Conservation (phyloP, 1,284 basidiomycete species). For the Xerocomus subilludens region DNA sequence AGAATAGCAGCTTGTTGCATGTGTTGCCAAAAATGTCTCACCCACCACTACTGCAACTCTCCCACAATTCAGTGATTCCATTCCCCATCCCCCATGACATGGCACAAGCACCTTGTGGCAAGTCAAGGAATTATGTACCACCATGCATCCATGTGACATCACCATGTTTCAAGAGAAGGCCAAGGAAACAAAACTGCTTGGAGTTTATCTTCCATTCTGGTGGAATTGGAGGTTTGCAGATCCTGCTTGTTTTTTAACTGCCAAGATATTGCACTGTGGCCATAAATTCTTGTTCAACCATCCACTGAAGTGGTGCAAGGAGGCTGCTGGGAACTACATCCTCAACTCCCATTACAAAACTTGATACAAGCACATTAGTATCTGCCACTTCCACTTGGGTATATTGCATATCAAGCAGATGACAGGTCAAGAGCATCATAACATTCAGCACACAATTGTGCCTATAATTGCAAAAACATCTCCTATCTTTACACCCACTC, state of each 20-base stretch:
- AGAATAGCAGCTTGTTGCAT: background rate
- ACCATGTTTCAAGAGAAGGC: no score
- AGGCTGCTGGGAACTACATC: background rate
- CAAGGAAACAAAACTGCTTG: no score
- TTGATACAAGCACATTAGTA: slow-evolving; percentile 12
- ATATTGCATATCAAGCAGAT: background rate
- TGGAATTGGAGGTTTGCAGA: no score
- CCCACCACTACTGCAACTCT: background rate
- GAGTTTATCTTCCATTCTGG: no score
- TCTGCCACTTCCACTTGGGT: background rate
- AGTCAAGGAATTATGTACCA: no score
- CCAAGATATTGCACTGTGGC: no score
- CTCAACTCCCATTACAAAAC: slow-evolving; percentile 12
- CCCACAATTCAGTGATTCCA: background rate
- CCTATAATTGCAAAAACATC: background rate
- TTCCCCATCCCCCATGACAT: background rate
- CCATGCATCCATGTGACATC: no score
- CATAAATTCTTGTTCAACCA: no score
- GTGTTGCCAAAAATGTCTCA: background rate
- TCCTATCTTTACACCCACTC: background rate
- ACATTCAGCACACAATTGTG: background rate
- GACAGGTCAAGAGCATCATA: background rate
- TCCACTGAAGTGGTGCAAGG: slow-evolving; percentile 12
- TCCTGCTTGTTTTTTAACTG: no score
- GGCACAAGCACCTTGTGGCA: background rate